Conservation (phyloP, 176 grass and related monocot species). For the Eragrostis curvula region DNA sequence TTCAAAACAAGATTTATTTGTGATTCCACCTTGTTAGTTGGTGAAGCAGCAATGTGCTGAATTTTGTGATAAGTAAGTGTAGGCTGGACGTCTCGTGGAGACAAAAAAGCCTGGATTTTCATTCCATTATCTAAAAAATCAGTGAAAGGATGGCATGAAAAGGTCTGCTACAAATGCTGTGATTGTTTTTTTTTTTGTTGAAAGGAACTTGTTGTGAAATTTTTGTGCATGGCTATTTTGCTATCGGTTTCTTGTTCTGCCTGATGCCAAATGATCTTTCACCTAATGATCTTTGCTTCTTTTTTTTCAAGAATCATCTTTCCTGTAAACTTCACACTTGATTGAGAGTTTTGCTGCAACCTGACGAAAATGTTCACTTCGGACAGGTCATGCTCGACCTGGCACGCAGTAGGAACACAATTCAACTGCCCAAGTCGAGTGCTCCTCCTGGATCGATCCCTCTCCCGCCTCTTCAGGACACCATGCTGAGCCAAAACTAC, state of each 20-base stretch:
- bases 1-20: no score
- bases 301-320: neutral
- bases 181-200: no score
- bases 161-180: neutral
- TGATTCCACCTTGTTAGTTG: no score
- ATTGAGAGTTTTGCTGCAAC: neutral
- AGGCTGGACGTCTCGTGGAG: no score
- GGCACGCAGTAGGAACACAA: constrained; percentile 47
- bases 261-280: neutral
- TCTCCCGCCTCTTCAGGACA: constrained; percentile 53
- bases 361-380: neutral
- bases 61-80: no score
- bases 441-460: constrained; percentile 43
- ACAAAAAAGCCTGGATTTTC: no score
- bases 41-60: no score
- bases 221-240: neutral
- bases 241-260: neutral
- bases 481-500: constrained; percentile 53
- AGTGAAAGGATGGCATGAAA: neutral
- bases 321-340: neutral
- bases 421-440: constrained; percentile 46
- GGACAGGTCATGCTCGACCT: constrained; percentile 55
- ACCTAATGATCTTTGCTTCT: constrained; percentile 1
- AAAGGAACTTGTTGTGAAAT: neutral
- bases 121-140: no score